Conservation (phyloP, 371 early-diverging fungal genomes). For the Lichtheimia hyalospora region DNA sequence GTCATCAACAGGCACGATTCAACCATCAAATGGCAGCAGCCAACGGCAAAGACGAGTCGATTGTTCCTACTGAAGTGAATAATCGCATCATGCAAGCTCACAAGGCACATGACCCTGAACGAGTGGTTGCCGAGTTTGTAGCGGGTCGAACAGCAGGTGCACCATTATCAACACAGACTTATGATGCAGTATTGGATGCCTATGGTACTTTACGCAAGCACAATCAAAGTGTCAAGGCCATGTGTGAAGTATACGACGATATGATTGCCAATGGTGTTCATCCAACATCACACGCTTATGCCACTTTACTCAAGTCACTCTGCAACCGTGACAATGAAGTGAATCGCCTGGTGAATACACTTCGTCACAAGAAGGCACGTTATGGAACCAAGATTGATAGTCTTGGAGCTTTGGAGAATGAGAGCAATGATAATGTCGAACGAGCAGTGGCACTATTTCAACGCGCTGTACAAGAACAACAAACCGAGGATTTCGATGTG, state of each 20-base stretch:
- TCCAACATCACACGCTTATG: conserved; percentile 47
- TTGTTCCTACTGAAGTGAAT: conserved; percentile 19
- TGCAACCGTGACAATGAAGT: conserved; percentile 47
- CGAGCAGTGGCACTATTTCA: conserved; percentile 46
- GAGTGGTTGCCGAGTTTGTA: conserved; percentile 34
- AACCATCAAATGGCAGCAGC: conserved; percentile 9
- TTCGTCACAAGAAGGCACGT: conserved; percentile 30
- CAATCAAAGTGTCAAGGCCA: conserved; percentile 31
- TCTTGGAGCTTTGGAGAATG: conserved; percentile 31
- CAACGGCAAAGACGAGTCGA: conserved; percentile 2
- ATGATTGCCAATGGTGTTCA: conserved; percentile 41
- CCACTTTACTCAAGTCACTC: conserved; percentile 37
- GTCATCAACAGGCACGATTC: conserved; percentile 10
- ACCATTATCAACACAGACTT: conserved; percentile 36
- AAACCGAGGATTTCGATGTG: conserved; percentile 39
- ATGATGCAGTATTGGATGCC: conserved; percentile 50
- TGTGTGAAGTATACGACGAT: conserved; percentile 43
- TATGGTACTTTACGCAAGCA: conserved; percentile 32
- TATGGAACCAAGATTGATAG: conserved; percentile 18
- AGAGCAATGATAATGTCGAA: conserved; percentile 40
- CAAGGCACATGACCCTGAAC: conserved; percentile 17
- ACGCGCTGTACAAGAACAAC: conserved; percentile 34
- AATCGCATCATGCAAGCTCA: conserved; percentile 32
- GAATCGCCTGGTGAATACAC: conserved; percentile 25
- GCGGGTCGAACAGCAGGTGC: conserved; percentile 24